Percentiles rank a stretch among this genome's conserved stretches.
Evolutionary conservation across 208 protist genomes (phyloP).

Genomic region (Strigomonas galati): DNA sequence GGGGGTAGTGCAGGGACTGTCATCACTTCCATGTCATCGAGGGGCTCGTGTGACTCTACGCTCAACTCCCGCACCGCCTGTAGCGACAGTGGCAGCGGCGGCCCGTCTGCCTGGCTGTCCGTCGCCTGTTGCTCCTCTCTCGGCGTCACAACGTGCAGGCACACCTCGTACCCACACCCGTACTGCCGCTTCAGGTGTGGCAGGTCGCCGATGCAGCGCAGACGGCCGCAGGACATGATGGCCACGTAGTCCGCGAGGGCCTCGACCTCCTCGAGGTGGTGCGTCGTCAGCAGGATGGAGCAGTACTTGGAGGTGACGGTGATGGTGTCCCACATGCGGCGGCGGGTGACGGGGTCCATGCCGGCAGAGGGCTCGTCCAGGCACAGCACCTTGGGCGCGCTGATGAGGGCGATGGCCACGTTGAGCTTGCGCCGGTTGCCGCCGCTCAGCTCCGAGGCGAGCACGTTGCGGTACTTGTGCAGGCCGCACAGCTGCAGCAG

Average conservation of each 20-base stretch:
- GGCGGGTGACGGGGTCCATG: slow-evolving; percentile 54
- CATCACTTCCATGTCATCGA: slow-evolving; percentile 5
- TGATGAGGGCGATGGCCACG: slow-evolving; percentile 59
- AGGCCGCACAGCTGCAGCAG: slow-evolving; percentile 28
- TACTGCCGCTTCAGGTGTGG: slow-evolving; percentile 72
- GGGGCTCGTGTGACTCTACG: not conserved
- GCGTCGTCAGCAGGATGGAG: slow-evolving; percentile 88
- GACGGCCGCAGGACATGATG: slow-evolving; percentile 77
- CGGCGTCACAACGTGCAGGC: slow-evolving; percentile 1
- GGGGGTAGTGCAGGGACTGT: too few species aligned
- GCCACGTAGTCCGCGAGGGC: slow-evolving; percentile 65
- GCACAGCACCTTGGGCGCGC: slow-evolving; percentile 40
- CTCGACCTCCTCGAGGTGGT: slow-evolving; percentile 93
- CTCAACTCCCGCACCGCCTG: not conserved
- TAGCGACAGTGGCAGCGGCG: too few species aligned
- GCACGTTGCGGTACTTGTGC: slow-evolving; percentile 19
- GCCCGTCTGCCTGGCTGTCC: too few species aligned
- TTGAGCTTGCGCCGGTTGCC: slow-evolving; percentile 72
- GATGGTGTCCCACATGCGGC: slow-evolving; percentile 45
- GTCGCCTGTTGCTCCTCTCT: not conserved
- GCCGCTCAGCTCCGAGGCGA: slow-evolving; percentile 25
- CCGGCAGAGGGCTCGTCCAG: slow-evolving; percentile 66
- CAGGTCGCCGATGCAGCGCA: slow-evolving; percentile 75
- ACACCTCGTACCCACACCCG: slow-evolving; percentile 21
- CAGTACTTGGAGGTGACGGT: slow-evolving; percentile 42